Base-by-base conservation (phyloP, 768 basidiomycete genomes). In the Baorangia bicolor region DNA sequence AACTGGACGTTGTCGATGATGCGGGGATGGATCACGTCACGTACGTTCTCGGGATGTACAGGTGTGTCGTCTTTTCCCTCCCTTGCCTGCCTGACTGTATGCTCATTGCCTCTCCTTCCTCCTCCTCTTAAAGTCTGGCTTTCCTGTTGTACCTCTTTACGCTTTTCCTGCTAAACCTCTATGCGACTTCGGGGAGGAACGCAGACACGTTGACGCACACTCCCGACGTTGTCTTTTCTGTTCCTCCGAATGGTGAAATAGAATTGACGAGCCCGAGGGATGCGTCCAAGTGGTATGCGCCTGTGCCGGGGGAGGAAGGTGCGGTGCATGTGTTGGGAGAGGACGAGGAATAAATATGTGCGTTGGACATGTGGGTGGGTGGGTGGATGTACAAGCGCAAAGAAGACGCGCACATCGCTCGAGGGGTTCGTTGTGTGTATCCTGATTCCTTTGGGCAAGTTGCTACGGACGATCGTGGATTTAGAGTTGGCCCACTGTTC, bases 11-110 rank as follows among this genome's bases (percentile, higher is more conserved):
- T 57, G 82, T 88, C 5, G 78, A 91, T 59, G 81, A 82, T 13
- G 76, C 74, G 20, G 87, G 81, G 40, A 92, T 96, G 85, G 94
- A 96, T 68, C 92, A 94, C 64, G 93, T 94, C 55, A 94, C 94
- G 0, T 96, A 95, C 64, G 78, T 89, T 35, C 78, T 94, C 18
- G 87, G 90, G 66, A 87, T 93, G 79, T 87, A 86, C 75, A 88
- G 88, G 90, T 88, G 37, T 28, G 79, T 49, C 33, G 20, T 16
- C 30, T 53, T 34, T 41, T 25, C 25, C 7, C 3, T 20, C 21
- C 10, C 33, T 14, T 35, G 18, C 6, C 18, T 27, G 37, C 39
- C 51, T 46, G 33, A 16, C 43, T 35, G 9, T n/a, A 10, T 21
- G 5, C 20, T 61, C 33, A 45, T 55, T 11, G 25, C 13, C 16